Conservation (phyloP, 768 basidiomycete genomes). For the Auricularia sp. region DNA sequence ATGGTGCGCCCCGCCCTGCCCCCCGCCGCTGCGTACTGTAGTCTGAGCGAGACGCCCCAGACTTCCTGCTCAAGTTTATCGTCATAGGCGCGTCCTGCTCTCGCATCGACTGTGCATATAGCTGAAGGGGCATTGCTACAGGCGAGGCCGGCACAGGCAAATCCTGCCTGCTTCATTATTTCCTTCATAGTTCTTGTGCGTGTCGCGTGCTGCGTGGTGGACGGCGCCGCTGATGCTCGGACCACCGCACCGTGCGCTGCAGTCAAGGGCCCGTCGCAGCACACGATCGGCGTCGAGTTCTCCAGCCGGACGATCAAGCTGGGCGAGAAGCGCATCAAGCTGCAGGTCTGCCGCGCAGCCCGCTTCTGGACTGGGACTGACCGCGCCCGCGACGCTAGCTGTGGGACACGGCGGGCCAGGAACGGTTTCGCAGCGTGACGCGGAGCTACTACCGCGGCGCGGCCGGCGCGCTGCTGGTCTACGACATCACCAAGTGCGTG, state of each 20-base stretch:
- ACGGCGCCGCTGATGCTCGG: slow-evolving; percentile 3
- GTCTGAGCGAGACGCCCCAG: slow-evolving; percentile 33
- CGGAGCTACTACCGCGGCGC: slow-evolving; percentile 95
- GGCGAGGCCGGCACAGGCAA: slow-evolving; percentile 97
- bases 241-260: background rate
- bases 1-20: slow-evolving; percentile 44
- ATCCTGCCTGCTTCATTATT: slow-evolving; percentile 92
- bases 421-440: slow-evolving; percentile 62
- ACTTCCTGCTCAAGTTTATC: slow-evolving; percentile 98
- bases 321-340: slow-evolving; percentile 89
- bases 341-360: slow-evolving; percentile 54
- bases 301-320: slow-evolving; percentile 87
- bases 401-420: slow-evolving; percentile 94
- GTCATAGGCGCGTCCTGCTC: slow-evolving; percentile 69
- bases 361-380: background rate
- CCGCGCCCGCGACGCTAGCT: slow-evolving; percentile 37
- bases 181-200: slow-evolving; percentile 91
- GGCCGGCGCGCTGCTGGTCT: slow-evolving; percentile 83
- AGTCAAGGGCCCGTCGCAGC: slow-evolving; percentile 96
- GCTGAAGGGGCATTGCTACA: slow-evolving; percentile 21
- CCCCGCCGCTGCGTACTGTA: background rate
- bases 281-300: slow-evolving; percentile 98
- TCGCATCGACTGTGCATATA: too few species aligned
- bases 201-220: slow-evolving; percentile 15
- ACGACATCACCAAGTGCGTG: slow-evolving; percentile 80